Conservation (phyloP, 768 basidiomycete genomes). For the Serendipita vermifera region DNA sequence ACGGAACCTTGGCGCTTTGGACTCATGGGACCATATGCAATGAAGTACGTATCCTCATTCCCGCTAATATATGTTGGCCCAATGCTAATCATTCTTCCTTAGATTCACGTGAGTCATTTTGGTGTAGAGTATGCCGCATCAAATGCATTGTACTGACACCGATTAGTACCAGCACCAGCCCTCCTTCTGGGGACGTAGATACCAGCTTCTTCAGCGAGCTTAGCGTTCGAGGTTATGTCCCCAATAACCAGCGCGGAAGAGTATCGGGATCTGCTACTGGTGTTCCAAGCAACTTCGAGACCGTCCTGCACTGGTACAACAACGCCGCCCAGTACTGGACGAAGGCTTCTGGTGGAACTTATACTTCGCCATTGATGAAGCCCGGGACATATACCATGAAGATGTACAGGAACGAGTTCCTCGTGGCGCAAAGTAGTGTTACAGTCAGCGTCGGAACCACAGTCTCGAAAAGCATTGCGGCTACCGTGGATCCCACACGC, state of each 20-base stretch:
- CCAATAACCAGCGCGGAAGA: conserved; percentile 32
- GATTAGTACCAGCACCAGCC: too few relatives aligned
- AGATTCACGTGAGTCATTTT: neutral
- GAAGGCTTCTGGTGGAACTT: conserved; percentile 31
- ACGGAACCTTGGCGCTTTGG: conserved; percentile 34
- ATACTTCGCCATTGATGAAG: conserved; percentile 35
- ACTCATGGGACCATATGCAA: conserved; percentile 37
- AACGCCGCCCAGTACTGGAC: conserved; percentile 39
- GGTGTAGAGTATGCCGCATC: neutral
- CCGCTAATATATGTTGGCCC: conserved; percentile 19
- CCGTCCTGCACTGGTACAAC: conserved; percentile 24
- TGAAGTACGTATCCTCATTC: conserved; percentile 32
- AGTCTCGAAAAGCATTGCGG: conserved; percentile 24
- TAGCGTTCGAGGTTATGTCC: conserved; percentile 33
- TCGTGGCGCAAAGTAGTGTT: conserved; percentile 31
- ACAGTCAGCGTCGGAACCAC: conserved; percentile 31
- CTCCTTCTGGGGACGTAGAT: conserved; percentile 34
- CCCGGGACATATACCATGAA: conserved; percentile 37
- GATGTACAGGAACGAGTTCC: conserved; percentile 34
- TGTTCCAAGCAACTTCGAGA: conserved; percentile 28
- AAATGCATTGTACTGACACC: neutral
- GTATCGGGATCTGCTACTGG: conserved; percentile 33
- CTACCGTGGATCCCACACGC: conserved; percentile 25
- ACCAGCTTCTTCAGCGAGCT: conserved; percentile 33
- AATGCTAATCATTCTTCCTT: neutral